Evolutionary conservation across 1,139 yeast genomes (phyloP), one percentile per base, ranked within the genome.

Genomic region (Taphrina wiesneri): DNA sequence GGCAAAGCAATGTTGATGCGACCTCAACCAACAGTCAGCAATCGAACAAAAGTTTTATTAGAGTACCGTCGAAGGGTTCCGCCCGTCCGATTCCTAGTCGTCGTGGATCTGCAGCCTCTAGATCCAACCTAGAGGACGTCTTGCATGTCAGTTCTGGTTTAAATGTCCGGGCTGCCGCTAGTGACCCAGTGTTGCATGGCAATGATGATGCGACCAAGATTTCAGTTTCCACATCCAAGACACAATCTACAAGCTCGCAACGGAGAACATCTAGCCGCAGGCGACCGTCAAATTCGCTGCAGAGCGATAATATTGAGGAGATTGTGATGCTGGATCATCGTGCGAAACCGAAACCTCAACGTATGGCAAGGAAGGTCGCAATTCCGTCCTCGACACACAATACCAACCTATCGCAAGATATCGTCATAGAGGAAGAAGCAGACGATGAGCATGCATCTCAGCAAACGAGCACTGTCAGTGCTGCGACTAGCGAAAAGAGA

Each of bases 251-350:
- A n/a, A 19, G 43, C 43, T 39, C 43, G 0, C 36, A 30, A 19
- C 23, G 56, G 4, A 26, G 56, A 17, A 34, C 56, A 17, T 52
- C 56, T 21, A 52, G 56, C 21, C 56, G 56, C 9, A 7, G 56
- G 15, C 32, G 56, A 7, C 39, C 39, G 6, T 52, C 56, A 32
- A 34, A 11, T 19, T 26, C 41, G 15, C 19, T 17, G 11, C 19
- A 28, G 13, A 32, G 4, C 19, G 43, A 30, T n/a, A 34, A 23
- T 17, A 52, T 52, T 1, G 56, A 52, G 17, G 56, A 52, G 11
- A 32, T 52, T 34, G 36, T 52, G 9, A 52, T 52, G 56, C 43
- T 52, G 13, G 56, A 52, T 23, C 56, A 52, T 32, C 28, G 28
- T 17, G 56, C 56, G 6, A 30, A 32, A 34, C 56, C 56, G 5